Conservation (phyloP, 2,329 filamentous ascomycete species). For the Colletotrichum sp. region DNA sequence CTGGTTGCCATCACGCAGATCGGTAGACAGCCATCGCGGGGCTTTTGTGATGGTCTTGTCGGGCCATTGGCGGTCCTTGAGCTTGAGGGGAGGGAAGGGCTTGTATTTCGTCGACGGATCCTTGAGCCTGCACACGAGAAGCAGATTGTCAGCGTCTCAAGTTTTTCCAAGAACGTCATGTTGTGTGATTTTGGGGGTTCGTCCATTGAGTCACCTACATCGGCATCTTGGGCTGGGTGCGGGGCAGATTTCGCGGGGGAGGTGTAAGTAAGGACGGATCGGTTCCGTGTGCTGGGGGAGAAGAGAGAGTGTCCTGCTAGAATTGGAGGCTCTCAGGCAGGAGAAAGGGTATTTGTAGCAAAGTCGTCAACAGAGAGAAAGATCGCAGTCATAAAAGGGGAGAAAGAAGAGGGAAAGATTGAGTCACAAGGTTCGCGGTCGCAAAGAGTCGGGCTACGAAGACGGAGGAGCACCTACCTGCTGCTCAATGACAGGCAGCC, state of each 20-base stretch:
- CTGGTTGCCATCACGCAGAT: slow-evolving; percentile 88
- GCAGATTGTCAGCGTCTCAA: not conserved
- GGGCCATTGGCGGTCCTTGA: slow-evolving; percentile 80
- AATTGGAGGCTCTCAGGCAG: not conserved
- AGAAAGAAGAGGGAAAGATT: not conserved
- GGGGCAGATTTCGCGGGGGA: not conserved
- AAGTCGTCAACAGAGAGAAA: not conserved
- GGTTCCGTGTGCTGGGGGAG: not conserved
- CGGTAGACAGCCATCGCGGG: slow-evolving; percentile 80
- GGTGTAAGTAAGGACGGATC: not conserved
- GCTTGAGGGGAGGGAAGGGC: slow-evolving; percentile 36
- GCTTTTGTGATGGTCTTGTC: slow-evolving; percentile 82
- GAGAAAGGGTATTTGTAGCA: not conserved
- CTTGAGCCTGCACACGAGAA: slow-evolving; percentile 10
- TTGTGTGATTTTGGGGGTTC: not conserved
- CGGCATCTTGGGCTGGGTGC: slow-evolving; percentile 22
- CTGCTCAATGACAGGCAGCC: not conserved
- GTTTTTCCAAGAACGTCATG: not conserved
- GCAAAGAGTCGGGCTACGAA: slow-evolving; percentile 1
- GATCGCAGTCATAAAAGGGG: not conserved
- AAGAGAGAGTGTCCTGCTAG: not conserved
- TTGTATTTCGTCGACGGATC: slow-evolving; percentile 26
- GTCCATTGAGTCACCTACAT: slow-evolving; percentile 16
- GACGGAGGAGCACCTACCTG: not conserved
- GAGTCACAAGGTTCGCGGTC: slow-evolving; percentile 13